Evolutionary conservation across 78 protist species (phyloP).

Genomic region (Anaeramoeba ignava): DNA sequence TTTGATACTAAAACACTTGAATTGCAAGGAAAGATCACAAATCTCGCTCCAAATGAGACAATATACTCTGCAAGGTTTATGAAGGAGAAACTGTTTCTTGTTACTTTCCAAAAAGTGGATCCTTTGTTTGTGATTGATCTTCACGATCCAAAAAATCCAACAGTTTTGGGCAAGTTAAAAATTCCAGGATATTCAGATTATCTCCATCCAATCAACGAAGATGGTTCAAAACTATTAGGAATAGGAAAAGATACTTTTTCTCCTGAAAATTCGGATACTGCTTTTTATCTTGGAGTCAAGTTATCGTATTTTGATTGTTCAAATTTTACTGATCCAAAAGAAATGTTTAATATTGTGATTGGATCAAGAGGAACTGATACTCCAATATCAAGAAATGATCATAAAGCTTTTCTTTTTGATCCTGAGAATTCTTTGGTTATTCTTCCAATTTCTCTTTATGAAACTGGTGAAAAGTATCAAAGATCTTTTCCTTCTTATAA

Average conservation of each 20-base stretch:
- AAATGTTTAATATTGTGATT: not conserved
- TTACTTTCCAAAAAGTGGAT: not conserved
- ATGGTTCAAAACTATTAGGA: not conserved
- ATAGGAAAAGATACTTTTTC: not conserved
- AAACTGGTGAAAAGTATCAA: too few relatives aligned
- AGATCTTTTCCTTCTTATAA: too few relatives aligned
- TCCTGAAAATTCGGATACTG: not conserved
- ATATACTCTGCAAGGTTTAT: not conserved
- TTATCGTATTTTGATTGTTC: not conserved
- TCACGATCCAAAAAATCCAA: not conserved
- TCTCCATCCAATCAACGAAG: not conserved
- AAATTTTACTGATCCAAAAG: not conserved
- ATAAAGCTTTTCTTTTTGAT: not conserved
- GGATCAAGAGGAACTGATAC: not conserved
- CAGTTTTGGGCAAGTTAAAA: not conserved
- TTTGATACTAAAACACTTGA: not conserved
- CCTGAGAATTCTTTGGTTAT: not conserved
- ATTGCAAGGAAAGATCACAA: not conserved
- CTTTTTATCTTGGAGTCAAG: not conserved
- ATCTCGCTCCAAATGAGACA: not conserved
- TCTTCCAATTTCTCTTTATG: too few relatives aligned
- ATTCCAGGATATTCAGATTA: not conserved
- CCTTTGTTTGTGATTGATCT: not conserved
- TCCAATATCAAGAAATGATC: not conserved
- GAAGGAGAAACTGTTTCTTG: not conserved